Base-by-base conservation (phyloP, 306 rosid species). In the Fragaria iinumae region DNA sequence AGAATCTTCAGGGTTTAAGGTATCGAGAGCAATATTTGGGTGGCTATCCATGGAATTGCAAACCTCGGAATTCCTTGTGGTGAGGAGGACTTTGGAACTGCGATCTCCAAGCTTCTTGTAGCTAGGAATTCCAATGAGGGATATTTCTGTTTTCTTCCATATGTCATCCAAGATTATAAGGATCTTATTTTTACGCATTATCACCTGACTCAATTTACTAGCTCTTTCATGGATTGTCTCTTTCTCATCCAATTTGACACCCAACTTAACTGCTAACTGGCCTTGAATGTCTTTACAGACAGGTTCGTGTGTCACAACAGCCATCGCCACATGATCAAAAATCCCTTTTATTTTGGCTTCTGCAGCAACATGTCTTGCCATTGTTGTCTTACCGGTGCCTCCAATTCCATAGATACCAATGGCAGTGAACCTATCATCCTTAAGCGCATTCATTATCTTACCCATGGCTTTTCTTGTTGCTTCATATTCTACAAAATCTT, bases 21-120 rank as follows among this genome's bases (percentile, higher is more conserved):
- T 11, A 21, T 45, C 1, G 16, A 83, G 50, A 12, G 11, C 17
- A 1, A 79, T 48, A 2, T 8, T 82, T n/a, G 12, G 25, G 11
- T 63, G 27, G 76, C 69, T 11, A 2, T 18, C 5, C 83, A 83
- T 78, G 1, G 5, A 1, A 6, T 32, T 29, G 20, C 75, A 62
- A 0, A 83, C 80, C 18, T 70, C 0, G 12, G 0, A 0, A 3
- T 4, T 20, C 72, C 83, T 69, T 0, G 77, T 77, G 8, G 80
- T 79, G 34, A 83, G 11, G 2, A 83, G 34, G 11, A 83, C 73
- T 20, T 79, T 83, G n/a, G 64, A 78, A 1, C 72, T 17, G 67
- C 67, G 27, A 4, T 1, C 14, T 18, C 56, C 41, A 18, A 76
- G 74, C 9, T 55, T 65, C 0, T 1, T 11, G 5, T 29, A 38